Evolutionary conservation across 305 asterid genomes (phyloP), one percentile per base, ranked within the genome.

Genomic region (Ilex paraguariensis): DNA sequence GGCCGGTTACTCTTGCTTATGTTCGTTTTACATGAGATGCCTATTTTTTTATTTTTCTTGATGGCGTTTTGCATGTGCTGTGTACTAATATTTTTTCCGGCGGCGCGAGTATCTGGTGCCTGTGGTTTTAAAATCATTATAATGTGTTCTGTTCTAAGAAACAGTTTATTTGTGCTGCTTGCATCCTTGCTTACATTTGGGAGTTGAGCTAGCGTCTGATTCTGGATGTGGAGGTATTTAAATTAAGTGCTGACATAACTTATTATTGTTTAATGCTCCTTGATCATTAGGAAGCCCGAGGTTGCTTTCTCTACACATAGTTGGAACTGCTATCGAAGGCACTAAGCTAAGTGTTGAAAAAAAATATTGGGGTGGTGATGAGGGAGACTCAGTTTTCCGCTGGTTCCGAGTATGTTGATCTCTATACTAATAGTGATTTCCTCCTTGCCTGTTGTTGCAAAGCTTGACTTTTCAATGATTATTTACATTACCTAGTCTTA

Each of bases 331-430:
- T 56, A 84, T 85, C 55, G 99, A 94, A 78, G 96, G 98, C 79
- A 77, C 90, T 58, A 69, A 75, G 57, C 78, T 91, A 54, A 77
- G 65, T 68, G 86, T 81, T 62, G 90, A 84, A 66, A 94, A 85
- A 83, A 82, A 81, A 77, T 94, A 94, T 77, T 94, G 97, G 96
- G 99, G 99, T 67, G 98, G 98, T 66, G 96, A 94, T 75, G 99
- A 94, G 86, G 99, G 99, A 72, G 95, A 85, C 60, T 86, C 98
- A 59, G 71, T 88, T 68, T 87, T 85, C 77, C 86, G 85, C 73
- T 94, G 99, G 99, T 88, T 91, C 75, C 79, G 90, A 98, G 99
- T 94, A 88, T 36, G 66, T 44, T 66, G 40, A 62, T 66, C 58
- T 61, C 46, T 66, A 39, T 56, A 31, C 57, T 57, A 46, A 16